These are phyloP conservation scores for Arabis alpina DNA, from an alignment of 345 rosid genomes.

Conservation along the genomic window DNA sequence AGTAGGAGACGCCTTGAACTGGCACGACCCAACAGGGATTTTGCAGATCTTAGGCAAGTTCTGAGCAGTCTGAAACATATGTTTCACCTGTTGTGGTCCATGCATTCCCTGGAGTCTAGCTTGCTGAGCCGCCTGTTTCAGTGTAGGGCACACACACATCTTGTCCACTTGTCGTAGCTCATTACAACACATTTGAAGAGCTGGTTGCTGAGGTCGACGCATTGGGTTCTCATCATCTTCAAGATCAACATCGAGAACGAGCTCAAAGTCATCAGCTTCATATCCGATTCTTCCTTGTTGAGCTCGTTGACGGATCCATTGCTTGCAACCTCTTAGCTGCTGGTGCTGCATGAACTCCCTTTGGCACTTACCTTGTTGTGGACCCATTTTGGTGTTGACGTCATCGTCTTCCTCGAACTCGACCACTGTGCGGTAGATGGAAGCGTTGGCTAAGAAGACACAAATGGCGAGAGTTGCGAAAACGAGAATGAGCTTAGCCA, in stretches of 20 bases:
- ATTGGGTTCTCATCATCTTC: slow-evolving; percentile 25
- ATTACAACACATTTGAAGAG: slow-evolving; percentile 26
- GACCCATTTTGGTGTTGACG: neutral
- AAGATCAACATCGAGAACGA: slow-evolving; percentile 9
- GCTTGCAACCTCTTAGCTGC: slow-evolving; percentile 46
- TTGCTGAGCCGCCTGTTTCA: slow-evolving; percentile 3
- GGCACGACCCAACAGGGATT: slow-evolving; percentile 25
- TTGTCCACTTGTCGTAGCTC: slow-evolving; percentile 21
- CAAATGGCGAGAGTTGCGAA: slow-evolving; percentile 16
- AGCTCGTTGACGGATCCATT: slow-evolving; percentile 32
- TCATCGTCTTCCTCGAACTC: slow-evolving; percentile 33
- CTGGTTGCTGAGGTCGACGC: slow-evolving; percentile 4
- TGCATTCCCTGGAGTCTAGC: slow-evolving; percentile 20
- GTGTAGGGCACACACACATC: slow-evolving; percentile 34
- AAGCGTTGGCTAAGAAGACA: slow-evolving; percentile 31
- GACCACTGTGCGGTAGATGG: slow-evolving; percentile 26
- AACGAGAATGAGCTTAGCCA: slow-evolving; percentile 30
- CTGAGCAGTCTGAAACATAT: slow-evolving; percentile 23
- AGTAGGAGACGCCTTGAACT: slow-evolving; percentile 28
- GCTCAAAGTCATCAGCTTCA: slow-evolving; percentile 32
- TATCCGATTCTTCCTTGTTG: slow-evolving; percentile 32
- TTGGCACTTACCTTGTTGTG: slow-evolving; percentile 32
- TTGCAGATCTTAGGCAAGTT: slow-evolving; percentile 29
- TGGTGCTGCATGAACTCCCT: slow-evolving; percentile 43
- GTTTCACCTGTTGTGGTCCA: slow-evolving; percentile 22